Percentiles rank a stretch among this genome's conserved stretches.
Evolutionary conservation across 2,329 filamentous ascomycete species (phyloP).

Genomic region (Sclerotinia borealis): DNA sequence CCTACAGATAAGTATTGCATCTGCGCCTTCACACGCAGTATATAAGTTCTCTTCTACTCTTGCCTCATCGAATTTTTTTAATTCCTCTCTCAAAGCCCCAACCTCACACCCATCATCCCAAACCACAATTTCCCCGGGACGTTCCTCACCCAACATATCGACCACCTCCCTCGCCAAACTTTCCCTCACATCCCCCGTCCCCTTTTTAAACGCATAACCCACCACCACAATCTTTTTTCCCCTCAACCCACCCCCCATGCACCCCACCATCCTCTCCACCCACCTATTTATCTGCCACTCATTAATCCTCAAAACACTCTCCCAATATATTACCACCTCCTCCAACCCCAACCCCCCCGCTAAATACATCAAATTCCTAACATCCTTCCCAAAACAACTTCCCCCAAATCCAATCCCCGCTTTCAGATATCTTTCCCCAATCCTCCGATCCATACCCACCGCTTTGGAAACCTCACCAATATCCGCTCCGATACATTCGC

Average conservation of each 20-base stretch:
- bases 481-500: constrained; percentile 69
- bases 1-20: constrained; percentile 46
- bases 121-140: constrained; percentile 56
- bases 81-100: constrained; percentile 36
- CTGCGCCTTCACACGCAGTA: constrained; percentile 39
- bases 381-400: constrained; percentile 77
- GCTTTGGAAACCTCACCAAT: constrained; percentile 65
- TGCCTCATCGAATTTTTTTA: constrained; percentile 30
- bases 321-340: constrained; percentile 72
- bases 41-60: constrained; percentile 39
- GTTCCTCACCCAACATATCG: constrained; percentile 57
- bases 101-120: constrained; percentile 54
- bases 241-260: constrained; percentile 61
- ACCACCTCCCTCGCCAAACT: constrained; percentile 64
- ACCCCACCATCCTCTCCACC: constrained; percentile 56
- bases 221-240: constrained; percentile 68
- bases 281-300: constrained; percentile 68
- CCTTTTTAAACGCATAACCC: constrained; percentile 75
- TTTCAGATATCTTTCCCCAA: constrained; percentile 68
- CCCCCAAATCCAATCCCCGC: constrained; percentile 74
- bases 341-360: constrained; percentile 62
- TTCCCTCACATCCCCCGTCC: constrained; percentile 70
- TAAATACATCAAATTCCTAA: constrained; percentile 67
- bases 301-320: constrained; percentile 68
- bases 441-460: constrained; percentile 63